These are phyloP conservation scores for Colletotrichum horii DNA, from an alignment of 2,329 filamentous ascomycete genomes.

Conservation along the genomic window DNA sequence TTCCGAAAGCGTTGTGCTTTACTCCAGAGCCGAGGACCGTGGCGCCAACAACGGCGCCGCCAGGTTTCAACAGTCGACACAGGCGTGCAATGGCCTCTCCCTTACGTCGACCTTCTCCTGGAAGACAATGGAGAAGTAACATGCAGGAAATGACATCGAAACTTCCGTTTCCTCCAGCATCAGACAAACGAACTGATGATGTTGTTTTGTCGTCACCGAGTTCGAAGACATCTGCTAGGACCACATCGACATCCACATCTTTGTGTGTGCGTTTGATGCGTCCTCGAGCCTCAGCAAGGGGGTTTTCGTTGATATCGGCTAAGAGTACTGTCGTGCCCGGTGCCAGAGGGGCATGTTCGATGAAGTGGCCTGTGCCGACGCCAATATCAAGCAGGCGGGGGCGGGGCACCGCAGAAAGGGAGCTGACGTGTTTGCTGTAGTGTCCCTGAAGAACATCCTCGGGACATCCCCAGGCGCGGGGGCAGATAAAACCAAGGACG, in stretches of 20 bases:
- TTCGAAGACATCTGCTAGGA: neutral
- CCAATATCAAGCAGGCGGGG: neutral
- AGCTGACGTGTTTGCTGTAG: neutral
- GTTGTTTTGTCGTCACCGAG: neutral
- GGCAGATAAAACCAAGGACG: neutral
- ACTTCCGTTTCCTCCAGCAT: neutral
- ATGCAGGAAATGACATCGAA: neutral
- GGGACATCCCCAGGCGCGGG: neutral
- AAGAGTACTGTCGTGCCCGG: neutral
- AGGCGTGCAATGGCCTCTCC: neutral
- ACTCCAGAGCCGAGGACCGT: neutral
- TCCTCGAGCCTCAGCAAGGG: neutral
- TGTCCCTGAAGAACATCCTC: neutral
- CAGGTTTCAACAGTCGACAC: neutral
- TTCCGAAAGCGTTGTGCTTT: neutral
- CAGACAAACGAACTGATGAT: neutral
- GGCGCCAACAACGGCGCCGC: neutral
- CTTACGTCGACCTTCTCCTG: neutral
- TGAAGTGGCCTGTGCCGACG: neutral
- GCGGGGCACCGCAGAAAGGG: neutral
- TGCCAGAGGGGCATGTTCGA: neutral
- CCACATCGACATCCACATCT: neutral
- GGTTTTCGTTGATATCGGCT: neutral
- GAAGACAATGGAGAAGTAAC: neutral
- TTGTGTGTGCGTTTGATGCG: neutral